phyloP scores from a whole-genome alignment of 2,329 filamentous ascomycete genomes.

The Verruconis gallopava region DNA sequence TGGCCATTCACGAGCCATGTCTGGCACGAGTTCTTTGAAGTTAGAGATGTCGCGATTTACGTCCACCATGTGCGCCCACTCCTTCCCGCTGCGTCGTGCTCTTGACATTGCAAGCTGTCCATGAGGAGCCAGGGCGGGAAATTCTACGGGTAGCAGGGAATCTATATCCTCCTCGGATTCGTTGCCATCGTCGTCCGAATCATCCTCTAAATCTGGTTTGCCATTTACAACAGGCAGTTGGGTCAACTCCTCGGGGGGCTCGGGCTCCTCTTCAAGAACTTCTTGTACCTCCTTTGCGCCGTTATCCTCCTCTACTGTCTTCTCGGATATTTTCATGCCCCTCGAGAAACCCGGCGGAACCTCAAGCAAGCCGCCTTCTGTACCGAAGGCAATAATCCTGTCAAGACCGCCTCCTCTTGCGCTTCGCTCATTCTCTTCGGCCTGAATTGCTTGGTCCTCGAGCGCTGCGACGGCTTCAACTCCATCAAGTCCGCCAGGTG shows the following conservation, averaged over 20 bases:
- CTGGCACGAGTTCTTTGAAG: slow-evolving; percentile 81
- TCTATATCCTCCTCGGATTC: slow-evolving; percentile 57
- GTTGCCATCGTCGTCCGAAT: slow-evolving; percentile 26
- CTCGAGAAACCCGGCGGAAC: slow-evolving; percentile 69
- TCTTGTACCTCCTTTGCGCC: slow-evolving; percentile 59
- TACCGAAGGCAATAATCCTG: slow-evolving; percentile 69
- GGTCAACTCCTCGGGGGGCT: slow-evolving; percentile 7
- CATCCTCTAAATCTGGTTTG: slow-evolving; percentile 31
- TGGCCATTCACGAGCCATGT: slow-evolving; percentile 92
- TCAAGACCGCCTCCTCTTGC: slow-evolving; percentile 46
- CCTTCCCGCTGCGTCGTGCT: slow-evolving; percentile 60
- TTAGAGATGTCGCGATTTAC: slow-evolving; percentile 89
- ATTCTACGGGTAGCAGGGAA: slow-evolving; percentile 77
- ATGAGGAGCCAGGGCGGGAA: slow-evolving; percentile 77
- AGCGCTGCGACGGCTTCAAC: slow-evolving; percentile 73
- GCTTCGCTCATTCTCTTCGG: slow-evolving; percentile 26
- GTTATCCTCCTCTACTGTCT: slow-evolving; percentile 42
- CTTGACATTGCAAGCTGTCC: slow-evolving; percentile 60
- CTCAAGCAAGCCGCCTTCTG: slow-evolving; percentile 65
- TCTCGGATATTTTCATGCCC: slow-evolving; percentile 60
- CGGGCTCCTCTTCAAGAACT: slow-evolving; percentile 39
- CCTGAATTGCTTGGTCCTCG: slow-evolving; percentile 25
- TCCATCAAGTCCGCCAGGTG: slow-evolving; percentile 75
- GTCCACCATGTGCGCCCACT: slow-evolving; percentile 99
- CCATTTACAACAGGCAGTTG: slow-evolving; percentile 16